Conservation (phyloP, 2,329 filamentous ascomycete species). For the Calcarisporium arbuscula region DNA sequence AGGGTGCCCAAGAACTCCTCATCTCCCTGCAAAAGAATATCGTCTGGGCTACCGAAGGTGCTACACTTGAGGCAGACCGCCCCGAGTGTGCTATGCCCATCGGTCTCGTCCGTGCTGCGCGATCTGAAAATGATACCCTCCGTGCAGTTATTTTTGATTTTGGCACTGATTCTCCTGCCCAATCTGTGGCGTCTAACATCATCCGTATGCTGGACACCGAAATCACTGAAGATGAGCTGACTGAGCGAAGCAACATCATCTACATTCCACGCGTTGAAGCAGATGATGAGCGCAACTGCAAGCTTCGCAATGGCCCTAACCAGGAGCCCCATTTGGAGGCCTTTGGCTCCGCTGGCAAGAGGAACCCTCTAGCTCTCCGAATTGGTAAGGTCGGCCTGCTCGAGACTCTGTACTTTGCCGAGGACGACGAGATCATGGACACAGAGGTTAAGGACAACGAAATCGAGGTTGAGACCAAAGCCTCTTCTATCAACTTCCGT, state of each 20-base stretch:
- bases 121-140: constrained; percentile 12
- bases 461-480: constrained; percentile 23
- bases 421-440: constrained; percentile 14
- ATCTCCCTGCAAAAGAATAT: constrained; percentile 13
- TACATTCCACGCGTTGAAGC: constrained; percentile 17
- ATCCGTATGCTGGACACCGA: constrained; percentile 11
- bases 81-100: constrained; percentile 13
- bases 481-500: constrained; percentile 26
- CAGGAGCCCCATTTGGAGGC: constrained; percentile 15
- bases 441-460: constrained; percentile 13
- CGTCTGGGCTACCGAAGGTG: constrained; percentile 12
- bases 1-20: constrained; percentile 14
- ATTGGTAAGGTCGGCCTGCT: constrained; percentile 18
- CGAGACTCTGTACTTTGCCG: constrained; percentile 20
- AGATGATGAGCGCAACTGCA: constrained; percentile 16
- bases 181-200: constrained; percentile 10
- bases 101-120: constrained; percentile 11
- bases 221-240: constrained; percentile 15
- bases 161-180: constrained; percentile 7
- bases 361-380: constrained; percentile 10
- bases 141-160: constrained; percentile 13
- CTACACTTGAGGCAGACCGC: constrained; percentile 8
- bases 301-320: constrained; percentile 16
- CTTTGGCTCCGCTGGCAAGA: constrained; percentile 7
- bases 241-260: constrained; percentile 15